Base-by-base conservation (phyloP, 768 basidiomycete genomes). In the Glaciozyma antarctica region DNA sequence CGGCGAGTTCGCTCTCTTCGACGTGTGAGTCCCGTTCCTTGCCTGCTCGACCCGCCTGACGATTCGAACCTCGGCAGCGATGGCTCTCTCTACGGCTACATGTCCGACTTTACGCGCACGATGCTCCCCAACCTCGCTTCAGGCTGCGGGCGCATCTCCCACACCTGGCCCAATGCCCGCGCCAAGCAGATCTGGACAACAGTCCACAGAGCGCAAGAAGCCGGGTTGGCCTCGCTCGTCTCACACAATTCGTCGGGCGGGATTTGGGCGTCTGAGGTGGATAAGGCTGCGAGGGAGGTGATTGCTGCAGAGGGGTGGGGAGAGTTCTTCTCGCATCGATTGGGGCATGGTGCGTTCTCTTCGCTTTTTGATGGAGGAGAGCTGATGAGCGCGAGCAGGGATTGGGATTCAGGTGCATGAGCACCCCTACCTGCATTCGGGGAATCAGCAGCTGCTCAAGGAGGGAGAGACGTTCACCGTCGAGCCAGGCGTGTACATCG, bases 401-500 rank as follows among this genome's bases (percentile, higher is more conserved):
- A 66, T 66, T 38, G 65, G 65, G 3, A 28, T 66, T n/a, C 58
- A 66, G 21, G 65, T 66, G 13, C 57, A 58, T 34, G 48, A 58
- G 24, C 64, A 65, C 26, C 65, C 65, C 24, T 66, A 53, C 58
- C 61, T 66, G 24, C 62, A 61, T 32, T 62, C 65, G 22, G 65
- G 60, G n/a, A 66, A 66, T 48, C 6, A 16, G 1, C 60, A 61
- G 32, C 13, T 24, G 3, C 32, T 66, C 26, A 60, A 52, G 43
- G 49, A 60, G 3, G 65, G 65, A 5, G 60, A 62, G 41, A 66
- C 65, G 16, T 66, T 66, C 41, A 24, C 15, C n/a, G 55, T 62
- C 43, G 65, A 66, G 41, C 65, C 65, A 0, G 65, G 65, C 1
- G 55, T 66, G 32, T 66, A 66, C 56, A 66, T 66, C 58, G 60